Evolutionary conservation across 2,329 filamentous ascomycete genomes (phyloP).

Genomic region (Ilyonectria sp.): DNA sequence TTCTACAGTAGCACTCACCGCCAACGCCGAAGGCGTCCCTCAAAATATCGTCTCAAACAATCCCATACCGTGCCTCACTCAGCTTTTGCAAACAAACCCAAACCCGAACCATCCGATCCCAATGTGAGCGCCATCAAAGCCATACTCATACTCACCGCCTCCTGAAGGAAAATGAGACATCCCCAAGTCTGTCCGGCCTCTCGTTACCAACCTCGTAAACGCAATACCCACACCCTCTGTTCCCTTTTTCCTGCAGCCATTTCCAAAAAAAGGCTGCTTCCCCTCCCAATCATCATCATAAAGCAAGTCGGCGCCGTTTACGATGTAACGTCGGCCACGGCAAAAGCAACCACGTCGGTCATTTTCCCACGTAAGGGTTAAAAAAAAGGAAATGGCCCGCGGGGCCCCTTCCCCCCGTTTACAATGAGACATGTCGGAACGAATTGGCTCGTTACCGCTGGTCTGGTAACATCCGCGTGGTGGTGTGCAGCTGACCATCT

Average conservation of each 20-base stretch:
- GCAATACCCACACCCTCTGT: background rate
- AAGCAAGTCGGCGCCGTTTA: background rate
- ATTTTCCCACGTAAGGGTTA: background rate
- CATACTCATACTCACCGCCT: background rate
- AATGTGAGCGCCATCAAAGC: background rate
- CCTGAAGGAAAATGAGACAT: background rate
- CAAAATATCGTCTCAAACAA: background rate
- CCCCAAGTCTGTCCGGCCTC: background rate
- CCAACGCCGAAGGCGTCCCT: background rate
- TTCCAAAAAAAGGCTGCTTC: background rate
- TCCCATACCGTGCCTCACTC: background rate
- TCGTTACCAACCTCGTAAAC: background rate
- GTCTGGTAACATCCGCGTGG: background rate
- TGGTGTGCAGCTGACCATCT: background rate
- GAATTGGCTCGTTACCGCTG: background rate
- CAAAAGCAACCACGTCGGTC: conserved; percentile 6
- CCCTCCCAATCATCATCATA: background rate
- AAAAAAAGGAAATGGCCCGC: background rate
- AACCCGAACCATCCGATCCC: background rate
- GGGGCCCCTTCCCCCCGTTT: background rate
- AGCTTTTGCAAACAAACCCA: background rate
- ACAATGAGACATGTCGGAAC: background rate
- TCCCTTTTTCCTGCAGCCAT: conserved; percentile 1
- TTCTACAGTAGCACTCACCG: background rate
- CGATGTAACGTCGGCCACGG: conserved; percentile 7